Evolutionary conservation across 2,329 filamentous ascomycete genomes (phyloP).

Genomic region (Colletotrichum orchidophilum): DNA sequence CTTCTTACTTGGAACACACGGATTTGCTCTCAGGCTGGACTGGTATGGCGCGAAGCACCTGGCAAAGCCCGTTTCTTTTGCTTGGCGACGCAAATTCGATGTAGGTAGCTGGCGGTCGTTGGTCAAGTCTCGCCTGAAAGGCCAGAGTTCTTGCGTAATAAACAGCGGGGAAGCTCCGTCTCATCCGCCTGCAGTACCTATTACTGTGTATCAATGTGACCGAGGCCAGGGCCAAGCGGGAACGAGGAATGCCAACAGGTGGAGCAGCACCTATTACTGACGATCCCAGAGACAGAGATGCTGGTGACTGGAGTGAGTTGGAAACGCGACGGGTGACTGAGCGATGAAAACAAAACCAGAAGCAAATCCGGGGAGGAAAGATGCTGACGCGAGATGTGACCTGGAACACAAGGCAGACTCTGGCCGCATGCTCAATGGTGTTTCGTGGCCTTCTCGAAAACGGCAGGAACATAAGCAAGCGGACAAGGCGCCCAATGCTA

Average conservation of each 20-base stretch:
- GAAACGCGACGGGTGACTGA: not conserved
- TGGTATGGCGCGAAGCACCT: not conserved
- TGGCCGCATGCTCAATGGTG: conserved; percentile 5
- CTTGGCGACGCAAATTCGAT: conserved; percentile 17
- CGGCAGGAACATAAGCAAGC: conserved; percentile 15
- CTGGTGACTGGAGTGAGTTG: not conserved
- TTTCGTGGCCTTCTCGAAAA: conserved; percentile 34
- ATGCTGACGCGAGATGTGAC: not conserved
- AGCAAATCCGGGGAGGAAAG: not conserved
- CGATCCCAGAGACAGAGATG: not conserved
- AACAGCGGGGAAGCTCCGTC: conserved; percentile 29
- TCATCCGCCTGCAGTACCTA: no score
- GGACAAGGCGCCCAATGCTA: not conserved
- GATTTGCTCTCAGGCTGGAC: not conserved
- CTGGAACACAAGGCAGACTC: not conserved
- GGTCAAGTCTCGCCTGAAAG: conserved; percentile 9
- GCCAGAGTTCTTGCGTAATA: conserved; percentile 24
- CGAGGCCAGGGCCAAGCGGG: conserved; percentile 6
- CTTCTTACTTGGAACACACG: not conserved
- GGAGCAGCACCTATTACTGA: not conserved
- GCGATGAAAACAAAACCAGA: not conserved
- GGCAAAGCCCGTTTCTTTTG: not conserved
- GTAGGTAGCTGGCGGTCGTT: not conserved
- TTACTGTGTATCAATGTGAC: conserved; percentile 17
- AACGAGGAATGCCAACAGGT: not conserved